Percentiles rank a stretch among this genome's conserved stretches.
Evolutionary conservation across 2,329 filamentous ascomycete species (phyloP).

Genomic region (Penicillium sp.): DNA sequence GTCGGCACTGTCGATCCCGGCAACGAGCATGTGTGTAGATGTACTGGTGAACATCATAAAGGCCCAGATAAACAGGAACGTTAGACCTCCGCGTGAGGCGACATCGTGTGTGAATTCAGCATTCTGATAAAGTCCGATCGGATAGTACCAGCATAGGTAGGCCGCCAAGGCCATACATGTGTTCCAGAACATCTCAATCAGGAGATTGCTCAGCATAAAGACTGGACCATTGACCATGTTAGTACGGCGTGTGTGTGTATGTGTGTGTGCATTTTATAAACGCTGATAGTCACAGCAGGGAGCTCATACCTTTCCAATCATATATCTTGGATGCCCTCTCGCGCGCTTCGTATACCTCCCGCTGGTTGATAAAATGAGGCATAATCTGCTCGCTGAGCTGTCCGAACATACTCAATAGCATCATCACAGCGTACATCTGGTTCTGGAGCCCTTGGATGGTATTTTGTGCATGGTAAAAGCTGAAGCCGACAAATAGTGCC

Average conservation of each 20-base stretch:
- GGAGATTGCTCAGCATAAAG: constrained; percentile 66
- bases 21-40: constrained; percentile 68
- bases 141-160: constrained; percentile 65
- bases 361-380: constrained; percentile 55
- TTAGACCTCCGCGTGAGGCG: constrained; percentile 56
- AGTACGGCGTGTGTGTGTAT: not conserved
- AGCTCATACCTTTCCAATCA: constrained; percentile 55
- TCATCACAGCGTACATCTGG: constrained; percentile 83
- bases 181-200: constrained; percentile 66
- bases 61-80: constrained; percentile 61
- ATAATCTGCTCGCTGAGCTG: constrained; percentile 50
- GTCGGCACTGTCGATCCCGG: constrained; percentile 38
- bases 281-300: not conserved
- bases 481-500: constrained; percentile 74
- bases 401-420: constrained; percentile 74
- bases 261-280: not conserved
- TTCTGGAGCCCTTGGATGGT: constrained; percentile 79
- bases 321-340: constrained; percentile 65
- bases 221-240: constrained; percentile 24
- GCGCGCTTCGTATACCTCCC: constrained; percentile 56
- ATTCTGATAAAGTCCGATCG: constrained; percentile 45
- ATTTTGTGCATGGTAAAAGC: constrained; percentile 70
- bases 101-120: constrained; percentile 32
- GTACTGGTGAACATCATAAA: constrained; percentile 67
- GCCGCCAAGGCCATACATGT: constrained; percentile 56